Percentiles rank a stretch among this genome's conserved stretches.
These are phyloP conservation scores for Eutypa lata DNA, from an alignment of 2,329 filamentous ascomycete species.

Conservation along the genomic window DNA sequence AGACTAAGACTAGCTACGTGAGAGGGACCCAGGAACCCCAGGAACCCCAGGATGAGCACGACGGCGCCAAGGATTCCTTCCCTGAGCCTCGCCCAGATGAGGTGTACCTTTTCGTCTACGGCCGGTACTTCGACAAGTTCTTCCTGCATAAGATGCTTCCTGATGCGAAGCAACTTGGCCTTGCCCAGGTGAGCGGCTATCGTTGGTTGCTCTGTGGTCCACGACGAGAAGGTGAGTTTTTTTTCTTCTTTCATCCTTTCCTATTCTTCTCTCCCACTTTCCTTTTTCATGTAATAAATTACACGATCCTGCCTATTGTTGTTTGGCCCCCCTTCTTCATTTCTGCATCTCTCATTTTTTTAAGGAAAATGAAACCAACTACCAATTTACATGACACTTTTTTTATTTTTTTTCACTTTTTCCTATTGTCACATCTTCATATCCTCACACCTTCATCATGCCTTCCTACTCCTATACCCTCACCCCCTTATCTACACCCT, in stretches of 20 bases:
- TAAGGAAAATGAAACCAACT: no score
- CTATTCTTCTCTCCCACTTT: background rate
- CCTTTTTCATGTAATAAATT: background rate
- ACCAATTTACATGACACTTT: no score
- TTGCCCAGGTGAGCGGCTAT: background rate
- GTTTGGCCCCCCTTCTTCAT: no score
- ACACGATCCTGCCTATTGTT: no score
- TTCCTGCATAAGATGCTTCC: background rate
- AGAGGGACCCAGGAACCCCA: no score
- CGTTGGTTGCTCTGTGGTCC: slow-evolving; percentile 1
- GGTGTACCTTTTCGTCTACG: slow-evolving; percentile 3
- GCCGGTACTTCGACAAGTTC: background rate
- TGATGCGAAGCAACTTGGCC: background rate
- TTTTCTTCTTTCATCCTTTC: background rate
- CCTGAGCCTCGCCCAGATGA: background rate
- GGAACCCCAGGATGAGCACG: no score
- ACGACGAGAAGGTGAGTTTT: background rate
- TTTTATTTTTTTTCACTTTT: background rate
- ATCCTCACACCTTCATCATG: no score
- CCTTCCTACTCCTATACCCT: no score
- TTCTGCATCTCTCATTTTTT: no score
- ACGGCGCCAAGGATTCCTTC: no score
- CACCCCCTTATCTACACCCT: no score
- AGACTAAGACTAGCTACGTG: no score
- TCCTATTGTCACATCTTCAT: background rate